A percentile compares a stretch with the other conserved stretches of the same genome.
phyloP scores from a whole-genome alignment of 2,329 filamentous ascomycete genomes.

The Botrytis galanthina region DNA sequence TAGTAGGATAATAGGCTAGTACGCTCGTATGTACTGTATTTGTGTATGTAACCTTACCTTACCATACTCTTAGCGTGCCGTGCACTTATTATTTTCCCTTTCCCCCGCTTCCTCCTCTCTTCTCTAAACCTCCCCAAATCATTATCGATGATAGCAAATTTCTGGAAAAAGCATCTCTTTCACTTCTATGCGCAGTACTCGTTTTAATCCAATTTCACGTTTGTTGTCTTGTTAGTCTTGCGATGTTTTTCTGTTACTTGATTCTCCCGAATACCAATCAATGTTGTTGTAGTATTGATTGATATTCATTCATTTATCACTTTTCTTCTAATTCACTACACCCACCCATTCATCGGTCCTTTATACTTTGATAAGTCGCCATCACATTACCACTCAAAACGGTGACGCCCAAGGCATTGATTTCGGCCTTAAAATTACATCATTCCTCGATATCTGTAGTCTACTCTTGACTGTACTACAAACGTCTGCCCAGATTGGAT shows the following conservation, averaged over 20 bases:
- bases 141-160: neutral
- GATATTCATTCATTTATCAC: neutral
- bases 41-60: neutral
- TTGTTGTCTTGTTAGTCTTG: neutral
- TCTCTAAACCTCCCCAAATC: neutral
- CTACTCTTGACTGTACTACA: neutral
- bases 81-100: neutral
- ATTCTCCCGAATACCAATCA: neutral
- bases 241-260: neutral
- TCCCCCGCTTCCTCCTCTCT: neutral
- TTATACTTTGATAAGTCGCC: neutral
- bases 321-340: neutral
- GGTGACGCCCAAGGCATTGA: neutral
- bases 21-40: neutral
- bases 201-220: neutral
- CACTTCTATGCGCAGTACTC: neutral
- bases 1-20: neutral
- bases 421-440: neutral
- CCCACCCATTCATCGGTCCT: neutral
- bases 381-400: neutral
- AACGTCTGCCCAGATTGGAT: neutral
- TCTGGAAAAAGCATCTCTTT: neutral
- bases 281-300: neutral
- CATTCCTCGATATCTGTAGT: neutral
- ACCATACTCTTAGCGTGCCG: neutral